Base-by-base conservation (phyloP, 768 basidiomycete species). In the Podaxis rugospora region DNA sequence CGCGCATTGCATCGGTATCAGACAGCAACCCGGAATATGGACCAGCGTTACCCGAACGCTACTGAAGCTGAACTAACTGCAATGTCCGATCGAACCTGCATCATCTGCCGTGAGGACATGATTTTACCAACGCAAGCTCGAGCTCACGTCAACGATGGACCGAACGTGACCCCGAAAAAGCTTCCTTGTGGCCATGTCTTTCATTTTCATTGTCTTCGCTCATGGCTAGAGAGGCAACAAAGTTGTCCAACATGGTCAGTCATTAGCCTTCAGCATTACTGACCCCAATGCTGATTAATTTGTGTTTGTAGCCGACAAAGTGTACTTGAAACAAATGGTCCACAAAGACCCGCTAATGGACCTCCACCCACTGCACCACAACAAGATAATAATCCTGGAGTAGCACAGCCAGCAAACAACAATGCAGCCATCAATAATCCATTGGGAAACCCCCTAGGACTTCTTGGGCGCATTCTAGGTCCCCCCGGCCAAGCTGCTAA, bases 101-200 rank as follows among this genome's bases (percentile, higher is more conserved):
- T 99, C 66, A 98, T 99, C 64, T 99, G 97, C 69, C 85, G 97
- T 11, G 97, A 99, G 73, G 97, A 98, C 70, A 93, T 99, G 95
- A 69, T 78, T 56, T 72, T 80, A 40, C 78, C 74, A 61, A 71
- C 56, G 35, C 72, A 72, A 46, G 72, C 67, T 51, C 66, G 70
- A 25, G 69, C 70, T 64, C 68, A 61, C 23, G 71, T 67, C 63
- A 51, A 68, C 51, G 87, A 92, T 64, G 92, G 92, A 10, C 92
- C 93, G 7, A 98, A 98, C 68, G 93, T 92, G 57, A 95, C 95
- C 13, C 95, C 96, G 1, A 99, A 99, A 78, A 95, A 93, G 70
- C 78, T 99, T 23, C 93, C 90, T 7, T 99, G 97, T 75, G 95
- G 95, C 0, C 97, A 99, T 72, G 87, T 97, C 46, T 99, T 99